Base-by-base conservation (phyloP, 768 basidiomycete genomes). In the Lyophyllum decastes region DNA sequence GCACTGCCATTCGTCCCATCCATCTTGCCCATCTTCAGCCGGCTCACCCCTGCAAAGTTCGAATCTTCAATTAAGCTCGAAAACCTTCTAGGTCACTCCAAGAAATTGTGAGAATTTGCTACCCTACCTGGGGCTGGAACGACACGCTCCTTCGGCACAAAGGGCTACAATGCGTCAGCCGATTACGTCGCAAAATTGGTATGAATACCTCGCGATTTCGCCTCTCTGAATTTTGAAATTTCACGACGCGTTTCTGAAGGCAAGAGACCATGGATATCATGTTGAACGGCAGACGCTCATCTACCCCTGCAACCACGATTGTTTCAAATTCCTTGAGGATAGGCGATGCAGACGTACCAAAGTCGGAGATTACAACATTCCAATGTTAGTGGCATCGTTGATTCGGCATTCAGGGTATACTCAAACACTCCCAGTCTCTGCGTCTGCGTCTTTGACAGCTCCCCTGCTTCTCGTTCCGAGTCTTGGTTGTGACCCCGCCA, bases 81-180 rank as follows among this genome's bases (percentile, higher is more conserved):
- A 9, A 68, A 65, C 33, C 66, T 70, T 21, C 51, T 70, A 11
- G 64, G 62, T 16, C 72, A 73, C 54, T 69, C 70, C 1, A 61
- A 64, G 27, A 61, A 69, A n/a, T 64, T 73, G 52, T 61, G 64
- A 51, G 50, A 66, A 41, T 73, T 70, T 56, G 66, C 69, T 11
- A 50, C 64, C 27, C 62, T 67, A 46, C 54, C 59, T 24, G 54
- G 59, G 5, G 67, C 63, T 51, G 55, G 62, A 19, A 66, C 67
- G 2, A 73, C 66, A 16, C 68, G 72, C 24, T 66, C 65, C 16
- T 72, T 72, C 38, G 72, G 70, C 19, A 67, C 66, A 16, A 58
- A 49, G n/a, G 70, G 68, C 14, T 70, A 72, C 54, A 71, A 71
- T 55, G 66, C 70, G 33, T 69, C 68, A 19, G 62, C 69, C 33